Conservation (phyloP, 2,329 filamentous ascomycete species). For the Sphaerostilbella broomeana region DNA sequence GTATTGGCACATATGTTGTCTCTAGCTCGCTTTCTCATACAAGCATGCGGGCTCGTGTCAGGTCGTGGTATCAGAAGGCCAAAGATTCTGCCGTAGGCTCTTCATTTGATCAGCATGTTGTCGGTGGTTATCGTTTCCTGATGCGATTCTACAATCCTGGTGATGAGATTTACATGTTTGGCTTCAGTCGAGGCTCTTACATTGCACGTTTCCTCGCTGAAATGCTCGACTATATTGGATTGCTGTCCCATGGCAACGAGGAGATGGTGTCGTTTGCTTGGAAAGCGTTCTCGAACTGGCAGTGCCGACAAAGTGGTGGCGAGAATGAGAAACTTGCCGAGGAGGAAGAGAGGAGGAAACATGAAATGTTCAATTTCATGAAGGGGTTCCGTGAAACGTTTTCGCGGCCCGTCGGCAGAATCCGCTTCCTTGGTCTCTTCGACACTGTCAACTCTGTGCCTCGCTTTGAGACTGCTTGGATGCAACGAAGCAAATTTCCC, state of each 20-base stretch:
- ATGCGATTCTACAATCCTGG: conserved; percentile 64
- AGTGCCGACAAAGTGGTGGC: conserved; percentile 48
- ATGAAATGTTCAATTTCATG: conserved; percentile 67
- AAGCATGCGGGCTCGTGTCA: conserved; percentile 47
- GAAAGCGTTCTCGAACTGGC: conserved; percentile 73
- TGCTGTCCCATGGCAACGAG: conserved; percentile 75
- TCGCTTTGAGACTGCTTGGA: conserved; percentile 67
- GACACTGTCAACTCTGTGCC: conserved; percentile 79
- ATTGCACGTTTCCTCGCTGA: conserved; percentile 71
- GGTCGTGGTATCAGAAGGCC: conserved; percentile 63
- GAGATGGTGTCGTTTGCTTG: conserved; percentile 80
- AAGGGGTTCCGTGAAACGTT: conserved; percentile 77
- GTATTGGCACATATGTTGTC: conserved; percentile 67
- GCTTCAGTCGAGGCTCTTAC: conserved; percentile 67
- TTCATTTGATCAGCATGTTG: conserved; percentile 76
- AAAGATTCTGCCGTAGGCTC: conserved; percentile 76
- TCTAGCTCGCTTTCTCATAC: conserved; percentile 54
- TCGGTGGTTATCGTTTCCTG: conserved; percentile 73
- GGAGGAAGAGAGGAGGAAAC: conserved; percentile 25
- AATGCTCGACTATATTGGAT: conserved; percentile 77
- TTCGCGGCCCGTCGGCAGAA: conserved; percentile 64
- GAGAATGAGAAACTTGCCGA: conserved; percentile 37
- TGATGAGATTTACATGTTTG: conserved; percentile 65
- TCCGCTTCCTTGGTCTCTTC: conserved; percentile 72
- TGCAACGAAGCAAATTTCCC: conserved; percentile 72